A percentile compares a stretch with the other conserved stretches of the same genome.
phyloP scores from a whole-genome alignment of 2,329 filamentous ascomycete genomes.

The Monosporascus sp. region DNA sequence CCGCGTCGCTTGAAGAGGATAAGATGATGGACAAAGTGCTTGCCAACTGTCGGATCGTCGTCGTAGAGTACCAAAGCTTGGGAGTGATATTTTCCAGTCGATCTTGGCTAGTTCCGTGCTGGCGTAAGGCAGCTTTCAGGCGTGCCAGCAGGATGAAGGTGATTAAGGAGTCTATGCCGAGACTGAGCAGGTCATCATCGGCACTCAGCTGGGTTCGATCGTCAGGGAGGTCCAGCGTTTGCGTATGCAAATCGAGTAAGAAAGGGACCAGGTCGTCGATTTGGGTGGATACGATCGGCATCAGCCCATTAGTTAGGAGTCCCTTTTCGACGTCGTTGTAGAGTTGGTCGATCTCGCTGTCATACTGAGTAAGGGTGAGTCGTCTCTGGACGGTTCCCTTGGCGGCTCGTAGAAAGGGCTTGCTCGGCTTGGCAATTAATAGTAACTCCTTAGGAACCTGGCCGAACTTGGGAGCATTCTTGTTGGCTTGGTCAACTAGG shows the following conservation, averaged over 20 bases:
- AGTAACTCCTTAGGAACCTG: conserved; percentile 33
- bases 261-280: neutral
- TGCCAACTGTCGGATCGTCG: conserved; percentile 5
- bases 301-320: neutral
- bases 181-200: conserved; percentile 5
- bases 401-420: conserved; percentile 21
- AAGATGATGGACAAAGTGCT: conserved; percentile 6
- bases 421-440: conserved; percentile 7
- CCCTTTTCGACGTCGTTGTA: conserved; percentile 18
- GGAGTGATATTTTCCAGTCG: conserved; percentile 3
- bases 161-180: neutral
- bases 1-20: neutral
- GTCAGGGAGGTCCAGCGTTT: neutral
- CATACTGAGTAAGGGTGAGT: conserved; percentile 15
- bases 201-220: neutral
- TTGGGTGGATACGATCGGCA: neutral
- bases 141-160: neutral
- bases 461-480: conserved; percentile 23
- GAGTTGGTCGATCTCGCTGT: conserved; percentile 21
- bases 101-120: neutral
- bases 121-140: neutral
- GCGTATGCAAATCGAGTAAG: neutral
- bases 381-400: conserved; percentile 23
- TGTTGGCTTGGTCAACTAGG: conserved; percentile 6
- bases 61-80: conserved; percentile 6